A percentile compares a stretch with the other conserved stretches of the same genome.
Evolutionary conservation across 1,284 basidiomycete species (phyloP).

Genomic region (Leccinum huronense): DNA sequence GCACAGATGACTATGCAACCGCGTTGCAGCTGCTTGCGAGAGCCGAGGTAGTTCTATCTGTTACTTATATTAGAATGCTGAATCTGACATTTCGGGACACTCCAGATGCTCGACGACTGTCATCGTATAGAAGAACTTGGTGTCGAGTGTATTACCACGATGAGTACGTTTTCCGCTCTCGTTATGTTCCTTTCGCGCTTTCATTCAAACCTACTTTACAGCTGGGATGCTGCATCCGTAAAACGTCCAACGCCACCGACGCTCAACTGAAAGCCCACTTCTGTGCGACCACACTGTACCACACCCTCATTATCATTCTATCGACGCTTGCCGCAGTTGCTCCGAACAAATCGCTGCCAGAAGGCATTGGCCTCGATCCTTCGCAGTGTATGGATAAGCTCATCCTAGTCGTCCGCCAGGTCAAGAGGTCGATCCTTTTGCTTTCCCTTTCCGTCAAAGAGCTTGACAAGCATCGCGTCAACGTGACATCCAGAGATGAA

Average conservation of each 20-base stretch:
- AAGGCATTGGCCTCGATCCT: slow-evolving; percentile 53
- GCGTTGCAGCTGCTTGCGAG: slow-evolving; percentile 62
- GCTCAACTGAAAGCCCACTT: slow-evolving; percentile 65
- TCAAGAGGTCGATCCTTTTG: slow-evolving; percentile 26
- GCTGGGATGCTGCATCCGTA: slow-evolving; percentile 67
- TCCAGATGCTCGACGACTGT: slow-evolving; percentile 65
- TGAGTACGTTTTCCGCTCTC: slow-evolving; percentile 57
- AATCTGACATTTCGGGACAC: slow-evolving; percentile 46
- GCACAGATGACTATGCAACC: slow-evolving; percentile 58
- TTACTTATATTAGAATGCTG: slow-evolving; percentile 5
- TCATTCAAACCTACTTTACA: slow-evolving; percentile 32
- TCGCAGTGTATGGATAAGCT: slow-evolving; percentile 43
- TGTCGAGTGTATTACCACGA: slow-evolving; percentile 85
- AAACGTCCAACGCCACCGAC: slow-evolving; percentile 69
- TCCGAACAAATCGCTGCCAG: slow-evolving; percentile 38
- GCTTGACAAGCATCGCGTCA: too few species aligned
- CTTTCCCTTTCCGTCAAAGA: too few species aligned
- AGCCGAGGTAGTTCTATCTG: slow-evolving; percentile 45
- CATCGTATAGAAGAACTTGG: slow-evolving; percentile 79
- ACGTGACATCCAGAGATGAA: too few species aligned
- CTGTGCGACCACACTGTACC: slow-evolving; percentile 66
- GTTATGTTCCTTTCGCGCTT: background rate
- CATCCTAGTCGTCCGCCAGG: slow-evolving; percentile 11
- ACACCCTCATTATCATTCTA: slow-evolving; percentile 53
- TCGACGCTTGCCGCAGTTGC: slow-evolving; percentile 30